These are phyloP conservation scores for Epichloe gansuensis DNA, from an alignment of 2,329 filamentous ascomycete genomes.

Conservation along the genomic window DNA sequence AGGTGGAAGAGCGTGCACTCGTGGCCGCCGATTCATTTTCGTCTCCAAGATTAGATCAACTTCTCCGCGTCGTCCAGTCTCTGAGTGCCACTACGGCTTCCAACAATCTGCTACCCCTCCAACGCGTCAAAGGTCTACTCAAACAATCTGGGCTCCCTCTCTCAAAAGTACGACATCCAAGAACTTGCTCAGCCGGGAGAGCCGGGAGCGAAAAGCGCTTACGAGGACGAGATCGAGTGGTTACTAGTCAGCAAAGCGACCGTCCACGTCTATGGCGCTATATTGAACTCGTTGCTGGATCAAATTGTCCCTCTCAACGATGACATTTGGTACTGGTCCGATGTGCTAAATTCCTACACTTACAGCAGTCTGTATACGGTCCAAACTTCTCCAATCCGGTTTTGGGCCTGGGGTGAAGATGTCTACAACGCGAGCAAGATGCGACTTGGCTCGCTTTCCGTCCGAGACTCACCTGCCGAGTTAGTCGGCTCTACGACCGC, in stretches of 20 bases:
- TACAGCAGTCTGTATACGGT: constrained; percentile 74
- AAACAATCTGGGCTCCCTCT: constrained; percentile 45
- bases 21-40: constrained; percentile 30
- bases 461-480: constrained; percentile 18
- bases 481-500: constrained; percentile 23
- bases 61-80: constrained; percentile 57
- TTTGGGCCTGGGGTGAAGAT: constrained; percentile 61
- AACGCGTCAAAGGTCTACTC: constrained; percentile 50
- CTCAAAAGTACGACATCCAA: constrained; percentile 17
- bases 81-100: constrained; percentile 59
- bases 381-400: constrained; percentile 67
- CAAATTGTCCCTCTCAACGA: constrained; percentile 75
- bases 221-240: constrained; percentile 80
- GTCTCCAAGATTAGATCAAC: constrained; percentile 43
- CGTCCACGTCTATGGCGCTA: constrained; percentile 75
- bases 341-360: constrained; percentile 65
- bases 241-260: constrained; percentile 81
- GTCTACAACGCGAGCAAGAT: constrained; percentile 51
- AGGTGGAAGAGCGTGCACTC: constrained; percentile 22
- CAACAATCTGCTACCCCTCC: constrained; percentile 46
- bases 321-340: constrained; percentile 94
- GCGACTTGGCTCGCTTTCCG: constrained; percentile 27
- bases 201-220: constrained; percentile 29
- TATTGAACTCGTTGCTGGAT: constrained; percentile 66
- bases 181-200: constrained; percentile 18